Percentiles rank a stretch among this genome's conserved stretches.
These are phyloP conservation scores for Yamadazyma kitorensis DNA, from an alignment of 805 yeast species.

Conservation along the genomic window DNA sequence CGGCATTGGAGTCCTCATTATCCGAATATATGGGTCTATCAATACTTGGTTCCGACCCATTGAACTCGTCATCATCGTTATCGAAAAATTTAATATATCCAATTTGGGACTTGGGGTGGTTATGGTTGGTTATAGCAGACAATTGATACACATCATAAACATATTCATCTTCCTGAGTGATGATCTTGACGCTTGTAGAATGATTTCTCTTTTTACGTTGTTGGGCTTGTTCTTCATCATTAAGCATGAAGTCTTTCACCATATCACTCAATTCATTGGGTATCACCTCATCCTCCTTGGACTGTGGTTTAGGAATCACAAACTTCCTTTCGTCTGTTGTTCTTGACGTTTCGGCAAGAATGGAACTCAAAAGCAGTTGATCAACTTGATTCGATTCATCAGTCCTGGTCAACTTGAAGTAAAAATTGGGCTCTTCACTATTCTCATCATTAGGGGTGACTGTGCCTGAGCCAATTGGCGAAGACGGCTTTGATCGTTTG, in stretches of 20 bases:
- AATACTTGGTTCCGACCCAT: constrained; percentile 25
- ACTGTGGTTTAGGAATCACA: constrained; percentile 31
- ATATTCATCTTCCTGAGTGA: constrained; percentile 51
- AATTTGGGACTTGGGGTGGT: constrained; percentile 46
- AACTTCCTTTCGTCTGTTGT: constrained; percentile 24
- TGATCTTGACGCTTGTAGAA: neutral
- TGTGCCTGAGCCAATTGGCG: constrained; percentile 31
- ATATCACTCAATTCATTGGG: constrained; percentile 72
- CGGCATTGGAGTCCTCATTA: constrained; percentile 88
- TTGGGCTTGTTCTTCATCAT: constrained; percentile 21
- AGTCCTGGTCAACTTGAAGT: constrained; percentile 35
- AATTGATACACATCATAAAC: constrained; percentile 82
- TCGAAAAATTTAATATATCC: constrained; percentile 58
- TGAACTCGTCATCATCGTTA: constrained; percentile 45
- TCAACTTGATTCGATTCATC: constrained; percentile 20
- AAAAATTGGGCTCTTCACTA: constrained; percentile 39
- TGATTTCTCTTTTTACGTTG: constrained; percentile 14
- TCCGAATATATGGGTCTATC: constrained; percentile 50
- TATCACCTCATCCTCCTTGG: constrained; percentile 32
- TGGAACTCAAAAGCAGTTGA: constrained; percentile 8
- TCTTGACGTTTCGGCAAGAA: constrained; percentile 12
- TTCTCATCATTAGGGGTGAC: constrained; percentile 16
- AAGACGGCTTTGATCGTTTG: constrained; percentile 42
- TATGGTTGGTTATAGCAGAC: constrained; percentile 42
- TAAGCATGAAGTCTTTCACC: constrained; percentile 56